Evolutionary conservation across 495 filamentous ascomycete species (phyloP).

Genomic region (Neurospora hispaniola): DNA sequence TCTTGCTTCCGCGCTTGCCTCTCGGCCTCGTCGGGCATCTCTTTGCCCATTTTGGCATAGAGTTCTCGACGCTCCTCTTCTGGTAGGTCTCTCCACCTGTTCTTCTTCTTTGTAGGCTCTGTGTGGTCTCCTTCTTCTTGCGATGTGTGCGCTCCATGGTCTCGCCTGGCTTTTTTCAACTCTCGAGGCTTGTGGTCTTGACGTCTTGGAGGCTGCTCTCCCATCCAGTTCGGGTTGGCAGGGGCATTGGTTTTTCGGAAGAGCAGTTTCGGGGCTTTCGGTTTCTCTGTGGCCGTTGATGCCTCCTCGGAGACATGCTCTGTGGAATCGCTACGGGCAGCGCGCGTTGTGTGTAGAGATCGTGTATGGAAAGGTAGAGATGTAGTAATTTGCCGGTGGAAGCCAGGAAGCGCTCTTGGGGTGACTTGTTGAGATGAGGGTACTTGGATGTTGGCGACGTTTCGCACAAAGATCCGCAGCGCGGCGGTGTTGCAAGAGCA

Average conservation of each 20-base stretch:
- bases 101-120: background rate
- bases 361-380: background rate
- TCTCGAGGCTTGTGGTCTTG: background rate
- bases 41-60: background rate
- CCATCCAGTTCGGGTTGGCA: background rate
- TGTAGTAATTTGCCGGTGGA: background rate
- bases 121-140: background rate
- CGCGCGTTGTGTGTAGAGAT: background rate
- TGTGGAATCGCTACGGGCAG: background rate
- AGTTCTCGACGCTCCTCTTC: background rate
- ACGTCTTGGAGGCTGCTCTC: background rate
- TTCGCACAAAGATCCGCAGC: constrained; percentile 38
- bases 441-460: constrained; percentile 34
- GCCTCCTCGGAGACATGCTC: background rate
- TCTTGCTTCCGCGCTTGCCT: background rate
- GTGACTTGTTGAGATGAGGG: constrained; percentile 4
- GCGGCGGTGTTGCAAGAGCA: constrained; percentile 38
- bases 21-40: background rate
- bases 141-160: background rate
- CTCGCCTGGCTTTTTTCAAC: background rate
- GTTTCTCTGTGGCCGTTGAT: background rate
- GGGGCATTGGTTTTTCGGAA: background rate
- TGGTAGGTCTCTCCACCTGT: background rate
- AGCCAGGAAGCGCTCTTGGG: constrained; percentile 1
- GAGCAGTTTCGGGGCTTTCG: background rate